phyloP scores from a whole-genome alignment of 352 stramenopile genomes.

The Phytophthora fragariae region DNA sequence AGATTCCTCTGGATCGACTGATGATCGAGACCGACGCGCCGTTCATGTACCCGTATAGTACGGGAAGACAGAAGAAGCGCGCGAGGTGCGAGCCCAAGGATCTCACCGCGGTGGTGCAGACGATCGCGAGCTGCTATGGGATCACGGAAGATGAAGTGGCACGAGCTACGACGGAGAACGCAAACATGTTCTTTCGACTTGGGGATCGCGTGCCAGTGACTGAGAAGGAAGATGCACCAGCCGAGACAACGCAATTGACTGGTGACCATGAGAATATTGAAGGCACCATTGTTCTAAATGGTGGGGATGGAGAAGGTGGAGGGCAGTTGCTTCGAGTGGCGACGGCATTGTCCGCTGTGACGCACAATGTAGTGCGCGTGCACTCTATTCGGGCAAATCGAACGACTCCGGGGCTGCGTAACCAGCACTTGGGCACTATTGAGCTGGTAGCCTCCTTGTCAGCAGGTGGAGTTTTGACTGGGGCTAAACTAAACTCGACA shows the following conservation, averaged over 20 bases:
- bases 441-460: slow-evolving; percentile 58
- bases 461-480: slow-evolving; percentile 34
- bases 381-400: slow-evolving; percentile 81
- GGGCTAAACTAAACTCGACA: slow-evolving; percentile 57
- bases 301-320: slow-evolving; percentile 82
- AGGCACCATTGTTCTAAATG: slow-evolving; percentile 50
- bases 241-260: neutral
- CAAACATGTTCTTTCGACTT: slow-evolving; percentile 59
- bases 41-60: slow-evolving; percentile 77
- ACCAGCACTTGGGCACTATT: slow-evolving; percentile 87
- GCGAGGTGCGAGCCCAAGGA: slow-evolving; percentile 75
- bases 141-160: slow-evolving; percentile 51
- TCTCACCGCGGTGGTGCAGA: slow-evolving; percentile 63
- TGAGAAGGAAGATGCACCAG: slow-evolving; percentile 9
- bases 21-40: slow-evolving; percentile 83
- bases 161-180: slow-evolving; percentile 55
- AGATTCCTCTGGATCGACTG: slow-evolving; percentile 63
- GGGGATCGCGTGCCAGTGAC: slow-evolving; percentile 18
- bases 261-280: slow-evolving; percentile 20
- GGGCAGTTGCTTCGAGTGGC: slow-evolving; percentile 91
- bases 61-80: slow-evolving; percentile 34
- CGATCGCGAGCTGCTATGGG: slow-evolving; percentile 58
- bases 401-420: slow-evolving; percentile 73
- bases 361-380: slow-evolving; percentile 69
- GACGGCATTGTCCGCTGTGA: slow-evolving; percentile 71